These are phyloP conservation scores for Leishmania martiniquensis DNA, from an alignment of 208 protist genomes.

Conservation along the genomic window DNA sequence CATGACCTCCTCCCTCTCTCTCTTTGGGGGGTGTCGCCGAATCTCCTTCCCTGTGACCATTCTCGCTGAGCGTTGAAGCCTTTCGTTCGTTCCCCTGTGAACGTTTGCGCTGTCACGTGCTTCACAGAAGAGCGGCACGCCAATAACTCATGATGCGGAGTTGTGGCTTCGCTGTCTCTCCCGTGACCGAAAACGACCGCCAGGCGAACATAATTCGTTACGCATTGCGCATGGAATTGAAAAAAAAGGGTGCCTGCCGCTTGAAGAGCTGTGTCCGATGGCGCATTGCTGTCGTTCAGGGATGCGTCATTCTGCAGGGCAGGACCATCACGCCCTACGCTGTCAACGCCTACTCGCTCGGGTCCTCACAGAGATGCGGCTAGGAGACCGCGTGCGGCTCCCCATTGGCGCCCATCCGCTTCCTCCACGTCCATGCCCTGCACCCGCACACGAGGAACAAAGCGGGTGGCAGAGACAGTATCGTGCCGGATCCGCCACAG, in stretches of 20 bases:
- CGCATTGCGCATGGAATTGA: neutral
- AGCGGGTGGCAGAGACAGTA: conserved; percentile 30
- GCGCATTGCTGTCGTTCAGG: conserved; percentile 46
- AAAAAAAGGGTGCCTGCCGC: conserved; percentile 12
- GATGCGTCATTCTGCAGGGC: conserved; percentile 53
- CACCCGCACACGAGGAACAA: conserved; percentile 9
- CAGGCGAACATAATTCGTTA: neutral
- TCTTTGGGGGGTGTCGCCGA: neutral
- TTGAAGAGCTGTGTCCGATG: conserved; percentile 66
- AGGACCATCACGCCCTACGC: conserved; percentile 44
- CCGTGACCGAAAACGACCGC: neutral
- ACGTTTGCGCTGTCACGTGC: neutral
- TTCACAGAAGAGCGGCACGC: neutral
- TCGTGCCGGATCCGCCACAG: conserved; percentile 35
- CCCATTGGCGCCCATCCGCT: conserved; percentile 13
- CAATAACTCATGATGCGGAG: neutral
- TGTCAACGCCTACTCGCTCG: conserved; percentile 33
- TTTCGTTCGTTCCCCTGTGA: neutral
- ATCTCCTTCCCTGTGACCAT: neutral
- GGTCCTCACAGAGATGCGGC: conserved; percentile 29
- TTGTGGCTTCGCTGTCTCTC: neutral
- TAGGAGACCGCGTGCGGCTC: conserved; percentile 37
- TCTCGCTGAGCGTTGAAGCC: neutral
- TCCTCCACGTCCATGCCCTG: neutral
- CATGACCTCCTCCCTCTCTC: neutral